A percentile compares a stretch with the other conserved stretches of the same genome.
These are phyloP conservation scores for Xylaria sp. DNA, from an alignment of 2,329 filamentous ascomycete genomes.

Conservation along the genomic window DNA sequence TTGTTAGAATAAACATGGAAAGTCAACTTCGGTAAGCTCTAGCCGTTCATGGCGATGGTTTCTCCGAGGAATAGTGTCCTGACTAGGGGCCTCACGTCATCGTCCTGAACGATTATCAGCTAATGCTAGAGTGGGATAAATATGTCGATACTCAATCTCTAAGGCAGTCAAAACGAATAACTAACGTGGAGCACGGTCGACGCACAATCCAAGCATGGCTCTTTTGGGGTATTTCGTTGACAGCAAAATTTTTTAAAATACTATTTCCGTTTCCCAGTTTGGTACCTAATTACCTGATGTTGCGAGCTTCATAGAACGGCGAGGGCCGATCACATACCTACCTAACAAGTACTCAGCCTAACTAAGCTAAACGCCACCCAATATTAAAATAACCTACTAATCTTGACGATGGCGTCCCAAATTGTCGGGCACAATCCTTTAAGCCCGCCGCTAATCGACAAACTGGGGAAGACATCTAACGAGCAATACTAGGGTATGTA, in stretches of 20 bases:
- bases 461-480: background rate
- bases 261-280: background rate
- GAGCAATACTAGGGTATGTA: conserved; percentile 1
- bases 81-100: background rate
- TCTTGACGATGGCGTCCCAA: background rate
- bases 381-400: conserved; percentile 1
- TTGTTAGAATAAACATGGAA: background rate
- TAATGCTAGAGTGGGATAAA: background rate
- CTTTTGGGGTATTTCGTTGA: no score
- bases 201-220: background rate
- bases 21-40: background rate
- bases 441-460: background rate
- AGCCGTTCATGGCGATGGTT: background rate
- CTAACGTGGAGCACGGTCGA: background rate
- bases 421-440: background rate
- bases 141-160: background rate
- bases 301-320: background rate
- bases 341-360: background rate
- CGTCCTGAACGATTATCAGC: background rate
- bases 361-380: conserved; percentile 1
- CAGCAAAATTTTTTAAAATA: no score
- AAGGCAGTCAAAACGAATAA: background rate
- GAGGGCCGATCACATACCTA: background rate
- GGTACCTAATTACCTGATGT: background rate
- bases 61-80: background rate